A percentile compares a stretch with the other conserved stretches of the same genome.
Evolutionary conservation across 805 yeast species (phyloP).

Genomic region (Starmerella tilneyi): DNA sequence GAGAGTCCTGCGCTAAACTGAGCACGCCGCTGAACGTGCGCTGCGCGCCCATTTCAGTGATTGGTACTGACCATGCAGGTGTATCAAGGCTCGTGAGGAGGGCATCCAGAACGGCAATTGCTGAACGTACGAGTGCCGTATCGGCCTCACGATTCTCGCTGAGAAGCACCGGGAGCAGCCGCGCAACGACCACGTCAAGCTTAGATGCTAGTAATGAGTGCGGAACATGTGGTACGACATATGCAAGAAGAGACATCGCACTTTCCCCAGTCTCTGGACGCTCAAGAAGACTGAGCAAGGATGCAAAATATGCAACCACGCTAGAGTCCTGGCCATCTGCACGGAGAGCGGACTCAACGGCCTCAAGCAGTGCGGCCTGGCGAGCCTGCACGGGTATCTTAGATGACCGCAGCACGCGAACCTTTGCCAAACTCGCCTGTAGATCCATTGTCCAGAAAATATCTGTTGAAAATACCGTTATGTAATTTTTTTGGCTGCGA

Average conservation of each 20-base stretch:
- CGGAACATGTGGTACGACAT: slow-evolving; percentile 66
- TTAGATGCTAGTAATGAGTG: slow-evolving; percentile 57
- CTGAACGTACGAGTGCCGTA: slow-evolving; percentile 72
- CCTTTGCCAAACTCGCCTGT: slow-evolving; percentile 18
- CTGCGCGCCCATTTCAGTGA: slow-evolving; percentile 25
- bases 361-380: slow-evolving; percentile 68
- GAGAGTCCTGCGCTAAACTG: slow-evolving; percentile 68
- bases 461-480: slow-evolving; percentile 3
- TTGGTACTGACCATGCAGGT: slow-evolving; percentile 50
- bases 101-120: slow-evolving; percentile 76
- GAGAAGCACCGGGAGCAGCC: slow-evolving; percentile 71
- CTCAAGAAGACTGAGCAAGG: slow-evolving; percentile 70
- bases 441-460: slow-evolving; percentile 14
- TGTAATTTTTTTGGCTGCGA: slow-evolving; percentile 11
- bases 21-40: slow-evolving; percentile 26
- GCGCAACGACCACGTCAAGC: slow-evolving; percentile 66
- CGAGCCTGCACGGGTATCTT: slow-evolving; percentile 24
- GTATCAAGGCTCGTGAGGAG: slow-evolving; percentile 70
- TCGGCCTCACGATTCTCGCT: slow-evolving; percentile 51
- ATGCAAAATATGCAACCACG: slow-evolving; percentile 58
- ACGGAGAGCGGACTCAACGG: slow-evolving; percentile 79
- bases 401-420: slow-evolving; percentile 16
- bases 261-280: slow-evolving; percentile 68
- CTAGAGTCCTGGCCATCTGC: slow-evolving; percentile 57
- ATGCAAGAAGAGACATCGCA: slow-evolving; percentile 69